Conservation (phyloP, 257 asterid genomes). For the Parsonsia alboflavescens region DNA sequence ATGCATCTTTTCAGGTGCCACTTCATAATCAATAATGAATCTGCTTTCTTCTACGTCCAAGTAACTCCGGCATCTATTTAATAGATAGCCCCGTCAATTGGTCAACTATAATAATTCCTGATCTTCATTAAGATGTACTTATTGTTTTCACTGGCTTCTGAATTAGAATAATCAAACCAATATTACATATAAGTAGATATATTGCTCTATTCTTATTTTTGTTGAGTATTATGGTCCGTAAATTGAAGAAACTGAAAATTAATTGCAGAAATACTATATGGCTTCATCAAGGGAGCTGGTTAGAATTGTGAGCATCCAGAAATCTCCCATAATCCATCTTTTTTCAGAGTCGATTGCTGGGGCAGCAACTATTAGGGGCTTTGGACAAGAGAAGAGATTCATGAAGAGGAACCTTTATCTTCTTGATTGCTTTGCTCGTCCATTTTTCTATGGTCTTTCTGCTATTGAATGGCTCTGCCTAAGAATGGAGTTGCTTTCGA, state of each 20-base stretch:
- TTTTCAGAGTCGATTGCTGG: conserved; percentile 97
- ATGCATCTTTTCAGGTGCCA: background rate
- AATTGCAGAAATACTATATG: conserved; percentile 94
- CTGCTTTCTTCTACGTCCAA: background rate
- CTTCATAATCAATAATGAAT: background rate
- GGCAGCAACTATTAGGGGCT: conserved; percentile 96
- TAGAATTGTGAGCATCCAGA: conserved; percentile 97
- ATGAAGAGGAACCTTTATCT: conserved; percentile 96
- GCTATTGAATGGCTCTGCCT: conserved; percentile 99
- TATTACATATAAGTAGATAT: background rate
- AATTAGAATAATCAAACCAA: background rate
- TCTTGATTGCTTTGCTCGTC: conserved; percentile 98
- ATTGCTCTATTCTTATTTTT: background rate
- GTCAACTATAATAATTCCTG: background rate
- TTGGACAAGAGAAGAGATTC: conserved; percentile 97
- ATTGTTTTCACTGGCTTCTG: background rate
- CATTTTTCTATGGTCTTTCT: conserved; percentile 93
- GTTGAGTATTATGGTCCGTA: background rate
- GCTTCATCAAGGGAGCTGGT: conserved; percentile 98
- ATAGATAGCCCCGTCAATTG: background rate
- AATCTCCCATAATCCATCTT: conserved; percentile 92
- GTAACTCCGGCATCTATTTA: background rate
- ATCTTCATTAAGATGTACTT: background rate
- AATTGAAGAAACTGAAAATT: conserved; percentile 9
- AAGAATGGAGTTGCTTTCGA: conserved; percentile 97